A percentile compares a stretch with the other conserved stretches of the same genome.
Evolutionary conservation across 169 alveolate species (phyloP).

Genomic region (Toxoplasma gondii): DNA sequence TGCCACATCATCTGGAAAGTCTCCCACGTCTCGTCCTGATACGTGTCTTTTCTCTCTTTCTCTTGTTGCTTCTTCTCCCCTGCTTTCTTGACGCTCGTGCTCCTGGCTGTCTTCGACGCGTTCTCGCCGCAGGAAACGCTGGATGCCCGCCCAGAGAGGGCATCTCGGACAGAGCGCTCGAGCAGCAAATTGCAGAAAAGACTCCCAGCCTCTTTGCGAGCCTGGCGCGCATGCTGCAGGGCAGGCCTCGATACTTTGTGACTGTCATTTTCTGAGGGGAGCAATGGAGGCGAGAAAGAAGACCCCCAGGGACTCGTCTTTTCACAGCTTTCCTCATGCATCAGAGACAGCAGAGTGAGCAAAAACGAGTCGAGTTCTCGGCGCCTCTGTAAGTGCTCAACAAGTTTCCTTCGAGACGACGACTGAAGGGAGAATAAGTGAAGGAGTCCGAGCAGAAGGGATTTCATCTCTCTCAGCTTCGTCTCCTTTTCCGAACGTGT

Average conservation of each 20-base stretch:
- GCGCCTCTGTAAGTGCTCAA: neutral
- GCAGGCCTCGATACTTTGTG: too few species aligned
- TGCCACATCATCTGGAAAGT: neutral
- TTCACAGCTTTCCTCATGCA: neutral
- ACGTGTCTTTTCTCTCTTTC: too few species aligned
- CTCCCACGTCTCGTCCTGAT: neutral
- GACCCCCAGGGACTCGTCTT: neutral
- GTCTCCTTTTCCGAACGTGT: neutral
- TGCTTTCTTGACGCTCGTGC: neutral
- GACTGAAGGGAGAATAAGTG: neutral
- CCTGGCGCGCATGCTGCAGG: neutral
- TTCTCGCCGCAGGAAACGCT: neutral
- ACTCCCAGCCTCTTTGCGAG: neutral
- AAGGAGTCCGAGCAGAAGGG: neutral
- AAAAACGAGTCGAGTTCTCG: neutral
- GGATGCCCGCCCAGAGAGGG: neutral
- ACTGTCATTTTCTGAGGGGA: too few species aligned
- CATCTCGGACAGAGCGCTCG: neutral
- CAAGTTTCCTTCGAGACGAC: neutral
- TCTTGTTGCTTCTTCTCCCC: too few species aligned
- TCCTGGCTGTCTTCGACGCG: neutral
- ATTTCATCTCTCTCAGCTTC: neutral
- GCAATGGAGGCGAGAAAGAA: neutral
- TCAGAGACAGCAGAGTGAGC: neutral
- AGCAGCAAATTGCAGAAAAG: conserved; percentile 17